Evolutionary conservation across 169 alveolate genomes (phyloP), one percentile per base, ranked within the genome.

Genomic region (Cryptosporidium felis): DNA sequence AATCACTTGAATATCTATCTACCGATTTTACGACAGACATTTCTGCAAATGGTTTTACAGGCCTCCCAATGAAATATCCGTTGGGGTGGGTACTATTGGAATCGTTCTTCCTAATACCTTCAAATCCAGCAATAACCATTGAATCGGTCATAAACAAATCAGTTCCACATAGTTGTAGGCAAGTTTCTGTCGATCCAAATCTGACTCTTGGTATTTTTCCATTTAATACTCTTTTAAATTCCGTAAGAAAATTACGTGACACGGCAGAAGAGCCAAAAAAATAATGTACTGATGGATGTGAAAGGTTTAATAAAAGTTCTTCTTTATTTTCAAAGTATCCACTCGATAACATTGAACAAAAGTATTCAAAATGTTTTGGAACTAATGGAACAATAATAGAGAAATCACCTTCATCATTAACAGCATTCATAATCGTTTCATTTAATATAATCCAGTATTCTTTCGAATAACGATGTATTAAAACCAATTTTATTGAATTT

Each of bases 171-270:
- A 82, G 80, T 44, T 90, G 92, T 61, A 90, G 65, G 30, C 90
- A 51, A 1, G 92, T 85, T 46, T 90, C 92, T 9, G 92, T 90
- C 18, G 92, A 90, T 12, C 92, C 92, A 18, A 90, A 90, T 36
- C 92, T 65, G 14, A 90, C 62, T 59, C 60, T 6, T n/a, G 92
- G 92, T 16, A 90, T 42, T 36, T 82, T 90, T 28, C 90, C 90
- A 32, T 40, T 80, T 2, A 90, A 82, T 1, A 36, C 23, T 1
- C 34, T 30, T 40, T 82, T 49, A 53, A 74, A 74, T 18, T n/a
- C 12, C n/a, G 38, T 53, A 0, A 74, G 23, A 40, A 74, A 56
- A 32, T 74, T 36, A 49, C 41, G 32, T 49, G 85, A 74, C n/a
- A 74, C 85, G 14, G 85, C 66, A 3, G 85, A 74, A 36, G 85